Evolutionary conservation across 371 early-diverging fungal genomes (phyloP).

Genomic region (Actinomortierella ambigua): DNA sequence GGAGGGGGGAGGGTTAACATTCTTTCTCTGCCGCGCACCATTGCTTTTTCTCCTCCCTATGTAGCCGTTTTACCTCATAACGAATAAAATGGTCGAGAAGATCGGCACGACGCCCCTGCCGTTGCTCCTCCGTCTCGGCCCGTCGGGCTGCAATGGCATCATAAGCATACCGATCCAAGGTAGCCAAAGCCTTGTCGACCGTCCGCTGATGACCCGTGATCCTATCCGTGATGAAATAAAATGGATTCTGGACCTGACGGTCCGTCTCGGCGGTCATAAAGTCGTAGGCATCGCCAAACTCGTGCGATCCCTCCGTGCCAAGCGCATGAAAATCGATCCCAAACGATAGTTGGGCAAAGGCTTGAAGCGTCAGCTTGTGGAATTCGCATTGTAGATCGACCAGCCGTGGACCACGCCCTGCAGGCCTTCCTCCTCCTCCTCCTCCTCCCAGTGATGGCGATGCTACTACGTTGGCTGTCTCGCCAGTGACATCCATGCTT

Average conservation of each 20-base stretch:
- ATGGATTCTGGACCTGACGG: slow-evolving; percentile 15
- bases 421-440: neutral
- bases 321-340: slow-evolving; percentile 33
- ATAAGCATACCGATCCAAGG: slow-evolving; percentile 15
- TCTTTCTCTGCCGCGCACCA: slow-evolving; percentile 19
- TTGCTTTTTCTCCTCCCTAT: slow-evolving; percentile 12
- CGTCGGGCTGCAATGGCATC: slow-evolving; percentile 17
- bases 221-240: slow-evolving; percentile 25
- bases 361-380: slow-evolving; percentile 28
- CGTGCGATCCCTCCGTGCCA: slow-evolving; percentile 10
- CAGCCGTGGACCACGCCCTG: neutral
- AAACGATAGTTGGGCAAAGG: slow-evolving; percentile 36
- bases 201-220: slow-evolving; percentile 10
- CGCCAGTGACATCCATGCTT: neutral
- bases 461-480: neutral
- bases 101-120: slow-evolving; percentile 15
- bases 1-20: too few species aligned
- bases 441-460: neutral
- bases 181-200: neutral
- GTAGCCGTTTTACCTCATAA: slow-evolving; percentile 35
- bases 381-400: slow-evolving; percentile 26
- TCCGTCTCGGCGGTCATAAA: slow-evolving; percentile 13
- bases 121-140: slow-evolving; percentile 15
- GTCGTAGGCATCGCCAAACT: slow-evolving; percentile 40
- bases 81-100: slow-evolving; percentile 32